Evolutionary conservation across 352 stramenopile genomes (phyloP), one percentile per base, ranked within the genome.

Genomic region (Pythium phragmitis): DNA sequence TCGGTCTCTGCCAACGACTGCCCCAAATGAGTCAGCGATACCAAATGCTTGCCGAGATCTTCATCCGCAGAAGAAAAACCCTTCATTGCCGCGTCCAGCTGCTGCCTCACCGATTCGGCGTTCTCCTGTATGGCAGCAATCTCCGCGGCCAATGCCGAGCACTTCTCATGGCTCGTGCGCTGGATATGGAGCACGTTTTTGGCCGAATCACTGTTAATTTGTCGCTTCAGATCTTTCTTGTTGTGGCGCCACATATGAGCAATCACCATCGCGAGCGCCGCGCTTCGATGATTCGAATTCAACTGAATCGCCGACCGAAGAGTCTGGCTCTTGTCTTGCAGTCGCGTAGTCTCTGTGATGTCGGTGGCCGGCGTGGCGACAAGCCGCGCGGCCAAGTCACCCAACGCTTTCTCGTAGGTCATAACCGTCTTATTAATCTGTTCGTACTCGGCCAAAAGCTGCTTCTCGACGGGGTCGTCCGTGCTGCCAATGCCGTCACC

Each of bases 311-410:
- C 67, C 26, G 26, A 48, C 7, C 75, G 65, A 9, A 85, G 51
- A 48, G 80, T 70, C 45, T 75, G 54, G 45, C 78, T 65, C 68
- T 82, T 70, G 2, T 61, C 75, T 42, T 74, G 77, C 47, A 81
- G 75, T n/a, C 75, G 66, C 17, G 58, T 63, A 2, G 57, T 73
- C 11, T 60, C 55, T 6, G 23, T 4, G 21, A 59, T 64, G 43
- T 83, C 69, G 12, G 57, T 67, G 4, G 67, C 42, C 21, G 71
- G 57, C 21, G 51, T 70, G 39, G 41, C 34, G 36, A 65, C 53
- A 28, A 79, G 63, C 39, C 59, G 63, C 67, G 43, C 39, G 21
- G 73, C 34, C 68, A 60, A 65, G 45, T 79, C 68, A 48, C 72
- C 67, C 49, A 84, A 56, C 2, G 65, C 65, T 13, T 59, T 72